Conservation (phyloP, 2,329 filamentous ascomycete species). For the Cladosporium sp. region DNA sequence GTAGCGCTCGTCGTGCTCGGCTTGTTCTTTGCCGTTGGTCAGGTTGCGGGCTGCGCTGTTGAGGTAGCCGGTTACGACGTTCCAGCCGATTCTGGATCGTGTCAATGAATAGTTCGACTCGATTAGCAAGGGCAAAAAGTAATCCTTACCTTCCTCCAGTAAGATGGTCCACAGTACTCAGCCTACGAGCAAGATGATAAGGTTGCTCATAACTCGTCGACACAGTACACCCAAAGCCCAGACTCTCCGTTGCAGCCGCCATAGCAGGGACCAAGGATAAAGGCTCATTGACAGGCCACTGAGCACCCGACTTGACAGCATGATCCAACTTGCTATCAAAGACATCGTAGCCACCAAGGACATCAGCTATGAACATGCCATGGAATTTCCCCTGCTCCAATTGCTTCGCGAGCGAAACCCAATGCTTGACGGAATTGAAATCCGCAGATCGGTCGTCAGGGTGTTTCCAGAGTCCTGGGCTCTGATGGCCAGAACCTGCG, state of each 20-base stretch:
- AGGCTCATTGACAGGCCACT: slow-evolving; percentile 69
- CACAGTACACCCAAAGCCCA: slow-evolving; percentile 65
- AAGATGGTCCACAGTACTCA: slow-evolving; percentile 63
- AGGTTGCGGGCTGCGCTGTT: slow-evolving; percentile 63
- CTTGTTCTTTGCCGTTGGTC: slow-evolving; percentile 50
- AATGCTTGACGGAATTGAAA: slow-evolving; percentile 58
- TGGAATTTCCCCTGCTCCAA: slow-evolving; percentile 61
- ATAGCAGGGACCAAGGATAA: slow-evolving; percentile 59
- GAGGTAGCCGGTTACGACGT: slow-evolving; percentile 64
- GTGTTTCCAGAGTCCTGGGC: slow-evolving; percentile 58
- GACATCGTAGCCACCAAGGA: slow-evolving; percentile 63
- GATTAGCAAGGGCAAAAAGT: not conserved
- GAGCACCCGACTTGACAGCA: slow-evolving; percentile 57
- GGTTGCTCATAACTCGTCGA: slow-evolving; percentile 66
- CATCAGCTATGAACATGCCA: slow-evolving; percentile 63
- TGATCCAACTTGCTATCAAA: slow-evolving; percentile 59
- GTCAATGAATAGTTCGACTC: not conserved
- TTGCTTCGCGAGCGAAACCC: slow-evolving; percentile 56
- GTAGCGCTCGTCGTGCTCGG: slow-evolving; percentile 63
- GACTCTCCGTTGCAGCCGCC: slow-evolving; percentile 61
- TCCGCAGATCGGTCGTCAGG: slow-evolving; percentile 58
- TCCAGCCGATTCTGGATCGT: slow-evolving; percentile 16
- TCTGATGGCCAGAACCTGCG: slow-evolving; percentile 47
- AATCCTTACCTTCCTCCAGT: slow-evolving; percentile 50
- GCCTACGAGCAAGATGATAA: slow-evolving; percentile 60